Evolutionary conservation across 129 eudicot species (phyloP).

Genomic region (sunflower (Helianthus annuus)): DNA sequence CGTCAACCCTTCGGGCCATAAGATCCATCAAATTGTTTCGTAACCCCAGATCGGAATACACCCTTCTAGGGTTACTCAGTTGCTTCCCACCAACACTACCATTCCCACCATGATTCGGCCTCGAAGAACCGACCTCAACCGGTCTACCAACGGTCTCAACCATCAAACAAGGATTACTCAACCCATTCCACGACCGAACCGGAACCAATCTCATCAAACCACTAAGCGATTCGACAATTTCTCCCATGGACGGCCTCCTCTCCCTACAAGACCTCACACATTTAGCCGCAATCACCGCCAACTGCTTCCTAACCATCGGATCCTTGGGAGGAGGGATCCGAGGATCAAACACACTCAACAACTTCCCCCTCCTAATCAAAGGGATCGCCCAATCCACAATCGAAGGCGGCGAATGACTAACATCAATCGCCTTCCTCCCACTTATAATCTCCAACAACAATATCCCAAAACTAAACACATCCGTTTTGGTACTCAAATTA

Average conservation of each 20-base stretch:
- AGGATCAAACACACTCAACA: slow-evolving; percentile 59
- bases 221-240: slow-evolving; percentile 62
- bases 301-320: slow-evolving; percentile 61
- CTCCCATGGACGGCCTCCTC: slow-evolving; percentile 81
- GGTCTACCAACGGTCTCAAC: slow-evolving; percentile 73
- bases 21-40: slow-evolving; percentile 81
- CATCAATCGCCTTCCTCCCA: slow-evolving; percentile 87
- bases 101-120: slow-evolving; percentile 28
- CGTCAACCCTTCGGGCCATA: slow-evolving; percentile 46
- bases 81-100: slow-evolving; percentile 21
- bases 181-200: slow-evolving; percentile 68
- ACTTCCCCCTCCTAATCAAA: slow-evolving; percentile 68
- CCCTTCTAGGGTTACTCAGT: slow-evolving; percentile 59
- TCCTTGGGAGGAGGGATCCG: slow-evolving; percentile 70
- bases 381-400: slow-evolving; percentile 97
- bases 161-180: slow-evolving; percentile 81
- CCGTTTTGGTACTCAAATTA: slow-evolving; percentile 86
- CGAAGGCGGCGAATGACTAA: slow-evolving; percentile 82
- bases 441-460: slow-evolving; percentile 79
- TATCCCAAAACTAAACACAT: slow-evolving; percentile 89
- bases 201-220: slow-evolving; percentile 64
- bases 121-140: slow-evolving; percentile 31
- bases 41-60: slow-evolving; percentile 79
- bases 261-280: slow-evolving; percentile 86
- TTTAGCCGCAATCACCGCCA: slow-evolving; percentile 76